A percentile compares a stretch with the other conserved stretches of the same genome.
Evolutionary conservation across 2,329 filamentous ascomycete species (phyloP).

Genomic region (Ascocoryne sarcoides): DNA sequence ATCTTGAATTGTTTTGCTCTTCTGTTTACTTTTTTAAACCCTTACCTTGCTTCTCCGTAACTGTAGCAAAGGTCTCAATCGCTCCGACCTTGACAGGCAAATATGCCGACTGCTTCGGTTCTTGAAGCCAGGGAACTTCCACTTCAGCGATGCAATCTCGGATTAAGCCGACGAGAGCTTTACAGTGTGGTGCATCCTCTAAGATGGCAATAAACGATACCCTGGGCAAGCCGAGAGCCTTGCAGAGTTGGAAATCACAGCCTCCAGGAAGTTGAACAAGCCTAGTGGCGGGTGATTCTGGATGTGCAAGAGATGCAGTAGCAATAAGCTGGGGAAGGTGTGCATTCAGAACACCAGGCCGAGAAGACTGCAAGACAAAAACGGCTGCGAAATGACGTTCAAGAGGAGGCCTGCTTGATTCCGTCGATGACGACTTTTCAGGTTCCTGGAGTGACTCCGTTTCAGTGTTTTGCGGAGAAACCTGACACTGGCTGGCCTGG

Average conservation of each 20-base stretch:
- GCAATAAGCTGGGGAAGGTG: constrained; percentile 50
- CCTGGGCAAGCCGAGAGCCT: constrained; percentile 50
- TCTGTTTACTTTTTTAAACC: too few species aligned
- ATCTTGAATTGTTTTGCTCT: too few species aligned
- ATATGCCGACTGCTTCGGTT: constrained; percentile 32
- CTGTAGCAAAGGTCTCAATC: constrained; percentile 29
- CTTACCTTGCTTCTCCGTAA: constrained; percentile 7
- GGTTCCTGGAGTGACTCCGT: too few species aligned
- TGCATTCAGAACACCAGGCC: constrained; percentile 47
- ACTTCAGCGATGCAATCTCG: constrained; percentile 42
- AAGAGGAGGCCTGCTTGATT: neutral
- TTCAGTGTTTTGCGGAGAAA: too few species aligned
- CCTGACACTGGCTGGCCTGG: too few species aligned
- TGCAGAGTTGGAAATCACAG: constrained; percentile 48
- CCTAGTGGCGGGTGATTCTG: constrained; percentile 36
- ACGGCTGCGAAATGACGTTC: constrained; percentile 34
- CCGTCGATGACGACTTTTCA: too few species aligned
- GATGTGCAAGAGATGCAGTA: constrained; percentile 38
- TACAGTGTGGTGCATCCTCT: constrained; percentile 46
- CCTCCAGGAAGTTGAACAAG: constrained; percentile 55
- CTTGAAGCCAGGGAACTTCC: constrained; percentile 47
- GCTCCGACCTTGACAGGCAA: constrained; percentile 40
- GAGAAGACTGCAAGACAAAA: constrained; percentile 49
- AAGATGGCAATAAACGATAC: constrained; percentile 56
- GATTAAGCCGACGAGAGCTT: constrained; percentile 48